These are phyloP conservation scores for Taphrina communis DNA, from an alignment of 1,139 yeast species.

Conservation along the genomic window DNA sequence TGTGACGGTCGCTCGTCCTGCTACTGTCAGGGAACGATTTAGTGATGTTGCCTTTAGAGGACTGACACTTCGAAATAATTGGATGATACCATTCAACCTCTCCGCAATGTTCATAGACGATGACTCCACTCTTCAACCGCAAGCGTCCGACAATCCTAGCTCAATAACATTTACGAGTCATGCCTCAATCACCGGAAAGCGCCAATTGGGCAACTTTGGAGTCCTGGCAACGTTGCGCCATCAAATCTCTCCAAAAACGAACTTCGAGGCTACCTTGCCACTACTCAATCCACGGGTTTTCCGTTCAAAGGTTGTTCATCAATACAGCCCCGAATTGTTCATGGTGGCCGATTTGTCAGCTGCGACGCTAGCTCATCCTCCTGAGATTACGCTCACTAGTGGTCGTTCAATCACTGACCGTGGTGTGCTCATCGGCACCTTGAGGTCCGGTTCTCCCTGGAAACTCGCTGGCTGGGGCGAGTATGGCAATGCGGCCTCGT, in stretches of 20 bases:
- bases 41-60: conserved; percentile 26
- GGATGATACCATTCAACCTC: conserved; percentile 37
- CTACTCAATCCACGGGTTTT: conserved; percentile 32
- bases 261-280: conserved; percentile 34
- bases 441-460: conserved; percentile 38
- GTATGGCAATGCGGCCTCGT: conserved; percentile 35
- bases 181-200: conserved; percentile 34
- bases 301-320: conserved; percentile 35
- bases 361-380: conserved; percentile 30
- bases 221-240: conserved; percentile 37
- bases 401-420: conserved; percentile 41
- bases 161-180: conserved; percentile 36
- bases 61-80: conserved; percentile 33
- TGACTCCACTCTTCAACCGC: conserved; percentile 7
- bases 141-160: conserved; percentile 12
- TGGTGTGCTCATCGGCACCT: conserved; percentile 31
- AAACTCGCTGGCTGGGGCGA: conserved; percentile 34
- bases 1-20: conserved; percentile 31
- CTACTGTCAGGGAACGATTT: conserved; percentile 27
- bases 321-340: conserved; percentile 36
- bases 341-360: conserved; percentile 22
- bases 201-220: conserved; percentile 34
- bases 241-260: conserved; percentile 30
- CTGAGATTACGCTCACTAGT: conserved; percentile 36
- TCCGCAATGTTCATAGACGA: conserved; percentile 13